A percentile compares a stretch with the other conserved stretches of the same genome.
Evolutionary conservation across 805 yeast species (phyloP).

Genomic region (Saturnispora zaruensis): DNA sequence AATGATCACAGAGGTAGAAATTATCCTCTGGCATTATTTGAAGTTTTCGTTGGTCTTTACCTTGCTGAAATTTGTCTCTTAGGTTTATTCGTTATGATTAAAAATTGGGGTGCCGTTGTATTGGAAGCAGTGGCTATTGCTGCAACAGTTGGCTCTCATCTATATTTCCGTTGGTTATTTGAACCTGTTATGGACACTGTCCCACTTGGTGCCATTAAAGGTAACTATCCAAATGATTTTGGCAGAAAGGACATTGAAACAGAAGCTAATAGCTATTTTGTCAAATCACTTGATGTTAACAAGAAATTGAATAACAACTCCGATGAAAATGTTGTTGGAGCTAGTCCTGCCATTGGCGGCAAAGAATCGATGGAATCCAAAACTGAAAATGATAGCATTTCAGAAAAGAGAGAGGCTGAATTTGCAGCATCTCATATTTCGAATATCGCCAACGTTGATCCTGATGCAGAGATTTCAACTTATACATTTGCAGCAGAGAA

Average conservation of each 20-base stretch:
- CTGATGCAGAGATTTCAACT: slow-evolving; percentile 5
- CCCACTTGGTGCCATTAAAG: slow-evolving; percentile 54
- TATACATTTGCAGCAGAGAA: slow-evolving; percentile 7
- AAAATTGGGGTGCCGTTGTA: slow-evolving; percentile 72
- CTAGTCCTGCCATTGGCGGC: background rate
- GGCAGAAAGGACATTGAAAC: slow-evolving; percentile 50
- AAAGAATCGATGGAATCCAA: background rate
- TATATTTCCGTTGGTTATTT: slow-evolving; percentile 50
- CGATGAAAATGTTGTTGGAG: background rate
- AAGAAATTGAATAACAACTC: slow-evolving; percentile 1
- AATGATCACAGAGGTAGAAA: slow-evolving; percentile 63
- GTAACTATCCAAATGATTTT: slow-evolving; percentile 55
- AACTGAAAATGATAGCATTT: background rate
- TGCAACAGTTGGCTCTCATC: slow-evolving; percentile 51
- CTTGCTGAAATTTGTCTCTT: slow-evolving; percentile 60
- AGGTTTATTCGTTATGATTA: slow-evolving; percentile 67
- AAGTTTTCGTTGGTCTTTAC: slow-evolving; percentile 63
- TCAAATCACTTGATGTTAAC: slow-evolving; percentile 5
- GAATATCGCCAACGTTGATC: slow-evolving; percentile 1
- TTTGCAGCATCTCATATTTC: slow-evolving; percentile 3
- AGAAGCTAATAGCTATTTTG: slow-evolving; percentile 23
- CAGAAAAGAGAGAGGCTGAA: slow-evolving; percentile 6
- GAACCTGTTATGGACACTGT: slow-evolving; percentile 59
- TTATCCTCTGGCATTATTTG: slow-evolving; percentile 65
- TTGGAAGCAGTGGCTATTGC: slow-evolving; percentile 53